These are phyloP conservation scores for Coriaria nepalensis DNA, from an alignment of 306 rosid genomes.

Conservation along the genomic window DNA sequence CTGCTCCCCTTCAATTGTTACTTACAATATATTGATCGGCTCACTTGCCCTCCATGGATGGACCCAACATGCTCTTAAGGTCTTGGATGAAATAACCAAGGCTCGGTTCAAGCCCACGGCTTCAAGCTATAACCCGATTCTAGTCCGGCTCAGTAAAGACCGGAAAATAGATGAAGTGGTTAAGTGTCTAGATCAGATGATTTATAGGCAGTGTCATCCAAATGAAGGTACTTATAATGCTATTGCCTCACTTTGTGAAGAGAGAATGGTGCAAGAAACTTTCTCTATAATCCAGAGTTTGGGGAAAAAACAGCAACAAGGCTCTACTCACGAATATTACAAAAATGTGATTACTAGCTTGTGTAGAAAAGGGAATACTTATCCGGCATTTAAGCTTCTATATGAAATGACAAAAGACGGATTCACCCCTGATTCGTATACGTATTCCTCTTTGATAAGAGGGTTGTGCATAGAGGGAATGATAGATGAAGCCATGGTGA, in stretches of 20 bases:
- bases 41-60: conserved; percentile 64
- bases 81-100: conserved; percentile 62
- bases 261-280: conserved; percentile 56
- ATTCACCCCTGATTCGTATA: conserved; percentile 63
- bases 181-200: conserved; percentile 64
- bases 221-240: conserved; percentile 77
- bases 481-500: conserved; percentile 70
- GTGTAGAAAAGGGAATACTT: conserved; percentile 83
- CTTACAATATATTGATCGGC: conserved; percentile 67
- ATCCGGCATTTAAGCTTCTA: conserved; percentile 69
- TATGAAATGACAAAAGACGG: conserved; percentile 73
- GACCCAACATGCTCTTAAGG: conserved; percentile 65
- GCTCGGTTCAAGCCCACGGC: conserved; percentile 53
- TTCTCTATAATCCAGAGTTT: conserved; percentile 57
- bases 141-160: conserved; percentile 56
- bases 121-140: conserved; percentile 72
- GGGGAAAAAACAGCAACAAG: conserved; percentile 31
- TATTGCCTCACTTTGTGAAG: conserved; percentile 60
- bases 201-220: conserved; percentile 35
- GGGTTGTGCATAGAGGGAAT: conserved; percentile 85
- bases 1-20: conserved; percentile 46
- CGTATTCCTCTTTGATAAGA: conserved; percentile 73
- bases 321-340: conserved; percentile 44
- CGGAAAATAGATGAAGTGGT: conserved; percentile 52
- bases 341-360: conserved; percentile 44